Evolutionary conservation across 2,329 filamentous ascomycete genomes (phyloP), one percentile per base, ranked within the genome.

Genomic region (Colletotrichum trifolii): DNA sequence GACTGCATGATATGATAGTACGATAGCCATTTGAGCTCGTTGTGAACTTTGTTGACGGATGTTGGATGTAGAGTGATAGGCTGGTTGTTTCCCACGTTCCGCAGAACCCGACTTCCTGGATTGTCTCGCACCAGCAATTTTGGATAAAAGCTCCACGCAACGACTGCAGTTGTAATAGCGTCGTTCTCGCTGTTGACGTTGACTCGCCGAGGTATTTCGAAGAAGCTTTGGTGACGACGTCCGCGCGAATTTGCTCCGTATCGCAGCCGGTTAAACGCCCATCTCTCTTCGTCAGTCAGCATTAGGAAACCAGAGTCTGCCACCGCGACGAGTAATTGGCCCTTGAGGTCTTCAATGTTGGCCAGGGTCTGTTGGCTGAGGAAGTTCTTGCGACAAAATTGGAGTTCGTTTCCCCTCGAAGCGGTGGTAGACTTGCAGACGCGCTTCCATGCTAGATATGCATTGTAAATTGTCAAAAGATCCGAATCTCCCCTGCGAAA

Each of bases 1-100:
- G 91, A 91, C 76, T 97, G 94, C 93, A 98, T 97, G 69, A 98
- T 97, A 75, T 97, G 92, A 79, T 98, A 98, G 76, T 97, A 99
- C 1, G 92, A 96, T 48, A 99, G 81, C 89, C 93, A 98, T 73
- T 89, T 90, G 43, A 94, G 81, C 45, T 89, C 87, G 50, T 83
- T 81, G 65, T 82, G 82, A 8, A 83, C 86, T 73, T 94, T 94
- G 76, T 98, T 98, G 69, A 99, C 92, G 1, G 93, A 97, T 1
- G 91, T 92, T 1, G 94, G 92, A 70, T 97, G 93, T 17, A 99
- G 81, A 62, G 89, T 93, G 70, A 99, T 94, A 48, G 87, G 86
- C 76, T 98, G 95, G 75, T 96, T 97, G 79, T 97, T 98, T 56
- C 92, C 89, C 65, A 97, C 89, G 70, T 97, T 98, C 60, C 94